Evolutionary conservation across 2,329 filamentous ascomycete genomes (phyloP), one percentile per base, ranked within the genome.

Genomic region (Phoma herbarum): DNA sequence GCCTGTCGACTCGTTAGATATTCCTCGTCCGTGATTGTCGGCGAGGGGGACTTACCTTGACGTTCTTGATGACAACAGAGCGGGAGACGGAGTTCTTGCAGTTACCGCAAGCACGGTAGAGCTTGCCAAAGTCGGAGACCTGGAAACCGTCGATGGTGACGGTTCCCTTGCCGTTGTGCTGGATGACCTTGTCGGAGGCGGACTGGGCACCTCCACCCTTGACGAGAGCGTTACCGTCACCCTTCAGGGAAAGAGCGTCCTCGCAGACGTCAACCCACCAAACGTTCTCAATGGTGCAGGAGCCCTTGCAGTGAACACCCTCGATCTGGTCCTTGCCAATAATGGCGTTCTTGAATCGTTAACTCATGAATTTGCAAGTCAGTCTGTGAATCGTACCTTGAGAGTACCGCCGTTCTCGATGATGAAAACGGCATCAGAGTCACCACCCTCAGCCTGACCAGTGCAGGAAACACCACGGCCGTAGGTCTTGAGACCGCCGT

Each of bases 361-460:
- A n/a, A n/a, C n/a, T n/a, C n/a, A n/a, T n/a, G n/a, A n/a, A n/a
- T n/a, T n/a, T n/a, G n/a, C n/a, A n/a, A n/a, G n/a, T n/a, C n/a
- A n/a, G n/a, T n/a, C n/a, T n/a, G n/a, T n/a, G n/a, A n/a, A n/a
- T n/a, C n/a, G n/a, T n/a, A n/a, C n/a, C n/a, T n/a, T n/a, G 31
- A 22, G n/a, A 5, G 18, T 82, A 28, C 79, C 84, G 28, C 83
- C 83, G 49, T 79, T 75, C 69, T 81, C 76, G 51, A 86, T 75
- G 60, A 82, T 76, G 78, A 85, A 85, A 69, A 85, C 83, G 44
- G 83, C 81, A 50, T 83, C 82, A 0, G 72, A 60, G 56, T 79
- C 72, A 48, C 75, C 79, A 54, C 81, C 80, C 65, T 83, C 81
- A 10, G 66, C 67, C 52, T 83, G 79, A 18, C 72, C 77, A 20